Evolutionary conservation across 495 filamentous ascomycete species (phyloP), one percentile per base, ranked within the genome.

Genomic region (Amphirosellinia nigrospora): DNA sequence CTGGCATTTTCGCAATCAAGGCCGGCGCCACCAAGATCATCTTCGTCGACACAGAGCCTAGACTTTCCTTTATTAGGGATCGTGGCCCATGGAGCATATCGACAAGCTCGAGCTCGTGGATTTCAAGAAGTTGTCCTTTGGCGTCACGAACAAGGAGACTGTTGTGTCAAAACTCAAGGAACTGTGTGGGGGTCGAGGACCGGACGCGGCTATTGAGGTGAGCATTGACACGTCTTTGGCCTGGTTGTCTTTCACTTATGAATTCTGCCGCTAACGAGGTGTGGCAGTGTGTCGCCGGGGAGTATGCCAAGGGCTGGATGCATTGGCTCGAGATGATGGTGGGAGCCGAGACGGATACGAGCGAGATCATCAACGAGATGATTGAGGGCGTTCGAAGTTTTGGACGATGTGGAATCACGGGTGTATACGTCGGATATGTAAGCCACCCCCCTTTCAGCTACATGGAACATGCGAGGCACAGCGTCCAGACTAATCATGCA

Each of bases 291-390:
- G 93, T 89, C 0, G 92, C 93, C 0, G 92, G 92, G 45, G 91
- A 95, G 78, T 97, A 95, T 59, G 87, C 94, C 19, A 96, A 97
- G 81, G 88, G 92, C 21, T 93, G 90, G 89, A 82, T 86, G 52
- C 91, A 95, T 79, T 92, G 90, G 81, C 85, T 96, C 38, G 91
- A 97, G 82, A 85, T 89, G 75, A 71, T 86, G 64, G 61, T 94
- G 0, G 92, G 92, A 0, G 77, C 91, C 56, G 94, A 97, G 79
- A 97, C 93, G 3, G 94, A 97, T 78, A 93, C 91, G 4, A 91
- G 89, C 53, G 94, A 97, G 81, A 89, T 96, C 56, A 50, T 97
- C 67, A 97, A 97, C 74, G 93, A 97, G 82, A 93, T 94, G 89
- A 87, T 97, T 48, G 89, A 89, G 46, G 85, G 89, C 15, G 92